phyloP scores from a whole-genome alignment of 352 stramenopile species.

The Phytophthora ramorum region DNA sequence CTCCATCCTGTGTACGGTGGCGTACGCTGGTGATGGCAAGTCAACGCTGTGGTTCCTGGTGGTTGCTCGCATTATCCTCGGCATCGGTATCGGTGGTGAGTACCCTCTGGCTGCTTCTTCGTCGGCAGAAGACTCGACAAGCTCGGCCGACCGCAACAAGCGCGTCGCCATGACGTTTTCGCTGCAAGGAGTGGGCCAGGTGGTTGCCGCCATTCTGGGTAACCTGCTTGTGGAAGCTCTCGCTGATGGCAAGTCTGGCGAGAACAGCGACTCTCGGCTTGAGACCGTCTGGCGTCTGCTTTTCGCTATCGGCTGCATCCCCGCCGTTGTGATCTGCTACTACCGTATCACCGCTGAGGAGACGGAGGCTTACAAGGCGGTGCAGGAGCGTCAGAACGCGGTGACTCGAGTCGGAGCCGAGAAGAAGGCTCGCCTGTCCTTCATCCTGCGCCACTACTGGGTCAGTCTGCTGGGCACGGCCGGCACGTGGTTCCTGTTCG shows the following conservation, averaged over 20 bases:
- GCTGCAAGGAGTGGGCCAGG: slow-evolving; percentile 58
- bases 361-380: slow-evolving; percentile 55
- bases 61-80: slow-evolving; percentile 44
- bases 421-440: slow-evolving; percentile 19
- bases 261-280: slow-evolving; percentile 43
- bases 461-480: slow-evolving; percentile 67
- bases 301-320: slow-evolving; percentile 60
- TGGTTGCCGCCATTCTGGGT: slow-evolving; percentile 58
- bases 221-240: slow-evolving; percentile 59
- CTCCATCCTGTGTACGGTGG: slow-evolving; percentile 51
- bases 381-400: background rate
- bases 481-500: slow-evolving; percentile 87
- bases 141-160: slow-evolving; percentile 48
- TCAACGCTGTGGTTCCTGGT: slow-evolving; percentile 54
- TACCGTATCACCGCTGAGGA: slow-evolving; percentile 64
- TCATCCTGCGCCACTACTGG: slow-evolving; percentile 64
- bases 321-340: slow-evolving; percentile 40
- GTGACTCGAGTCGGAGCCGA: background rate
- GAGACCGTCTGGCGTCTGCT: slow-evolving; percentile 67
- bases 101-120: slow-evolving; percentile 50
- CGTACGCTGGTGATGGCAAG: slow-evolving; percentile 34
- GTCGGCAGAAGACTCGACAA: slow-evolving; percentile 59
- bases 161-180: slow-evolving; percentile 66
- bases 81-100: slow-evolving; percentile 48
- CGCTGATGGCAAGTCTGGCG: slow-evolving; percentile 40